Evolutionary conservation across 306 rosid species (phyloP).

Genomic region (Hippophae rhamnoides): DNA sequence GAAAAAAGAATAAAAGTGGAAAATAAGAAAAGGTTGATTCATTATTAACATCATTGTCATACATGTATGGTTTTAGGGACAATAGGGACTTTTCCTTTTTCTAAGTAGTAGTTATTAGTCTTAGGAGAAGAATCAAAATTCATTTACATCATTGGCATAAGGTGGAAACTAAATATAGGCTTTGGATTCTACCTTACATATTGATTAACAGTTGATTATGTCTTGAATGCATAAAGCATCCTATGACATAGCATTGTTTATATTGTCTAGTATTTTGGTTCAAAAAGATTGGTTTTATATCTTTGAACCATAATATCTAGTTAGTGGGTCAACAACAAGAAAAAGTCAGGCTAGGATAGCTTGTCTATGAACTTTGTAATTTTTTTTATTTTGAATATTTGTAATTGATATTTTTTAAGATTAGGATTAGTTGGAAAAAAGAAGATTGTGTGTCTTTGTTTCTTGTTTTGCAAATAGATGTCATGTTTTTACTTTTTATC

Average conservation of each 20-base stretch:
- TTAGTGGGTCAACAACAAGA: slow-evolving; percentile 39
- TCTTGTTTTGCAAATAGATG: slow-evolving; percentile 27
- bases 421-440: slow-evolving; percentile 25
- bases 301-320: slow-evolving; percentile 42
- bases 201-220: slow-evolving; percentile 40
- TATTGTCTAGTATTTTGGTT: slow-evolving; percentile 33
- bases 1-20: slow-evolving; percentile 9
- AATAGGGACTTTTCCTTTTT: slow-evolving; percentile 14
- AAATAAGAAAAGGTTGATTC: slow-evolving; percentile 11
- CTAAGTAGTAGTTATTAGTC: slow-evolving; percentile 22
- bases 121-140: slow-evolving; percentile 37
- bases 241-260: slow-evolving; percentile 58
- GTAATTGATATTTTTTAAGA: slow-evolving; percentile 29
- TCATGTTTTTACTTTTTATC: slow-evolving; percentile 24
- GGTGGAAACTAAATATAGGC: slow-evolving; percentile 49
- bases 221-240: slow-evolving; percentile 71
- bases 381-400: slow-evolving; percentile 22
- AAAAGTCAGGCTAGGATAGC: slow-evolving; percentile 46
- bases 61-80: slow-evolving; percentile 20
- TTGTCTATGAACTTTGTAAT: slow-evolving; percentile 36
- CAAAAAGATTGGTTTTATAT: slow-evolving; percentile 66
- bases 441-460: slow-evolving; percentile 26
- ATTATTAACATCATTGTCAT: slow-evolving; percentile 33
- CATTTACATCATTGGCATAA: slow-evolving; percentile 32
- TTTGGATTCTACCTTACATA: slow-evolving; percentile 74